A percentile compares a stretch with the other conserved stretches of the same genome.
Conservation (phyloP, 345 rosid genomes). For the Raphanus raphanistrum region DNA sequence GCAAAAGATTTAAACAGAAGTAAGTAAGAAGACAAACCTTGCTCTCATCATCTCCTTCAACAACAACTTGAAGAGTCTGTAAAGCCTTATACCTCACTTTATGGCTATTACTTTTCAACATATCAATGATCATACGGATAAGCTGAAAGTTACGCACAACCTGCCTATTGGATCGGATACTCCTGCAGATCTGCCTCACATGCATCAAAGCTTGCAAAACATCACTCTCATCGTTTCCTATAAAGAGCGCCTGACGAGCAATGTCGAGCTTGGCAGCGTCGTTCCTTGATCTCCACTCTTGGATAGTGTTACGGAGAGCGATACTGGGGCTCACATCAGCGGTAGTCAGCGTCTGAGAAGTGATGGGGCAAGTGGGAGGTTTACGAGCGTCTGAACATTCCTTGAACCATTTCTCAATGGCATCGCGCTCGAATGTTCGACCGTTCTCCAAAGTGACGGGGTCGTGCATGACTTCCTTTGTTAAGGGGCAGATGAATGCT, state of each 20-base stretch:
- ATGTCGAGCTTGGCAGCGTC: conserved; percentile 82
- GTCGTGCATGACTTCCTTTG: conserved; percentile 82
- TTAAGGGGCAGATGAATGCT: conserved; percentile 88
- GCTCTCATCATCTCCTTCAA: conserved; percentile 1
- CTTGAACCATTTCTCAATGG: conserved; percentile 84
- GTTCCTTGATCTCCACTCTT: conserved; percentile 95
- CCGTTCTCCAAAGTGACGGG: conserved; percentile 87
- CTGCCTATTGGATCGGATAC: conserved; percentile 60
- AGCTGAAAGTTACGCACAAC: conserved; percentile 66
- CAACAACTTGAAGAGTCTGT: neutral
- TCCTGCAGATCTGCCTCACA: conserved; percentile 63
- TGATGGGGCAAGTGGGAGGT: conserved; percentile 69
- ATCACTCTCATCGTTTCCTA: conserved; percentile 65
- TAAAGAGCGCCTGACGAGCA: conserved; percentile 65
- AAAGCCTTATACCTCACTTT: neutral
- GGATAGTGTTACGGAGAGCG: conserved; percentile 83
- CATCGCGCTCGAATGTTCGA: conserved; percentile 90
- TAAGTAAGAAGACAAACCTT: neutral
- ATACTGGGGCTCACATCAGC: conserved; percentile 74
- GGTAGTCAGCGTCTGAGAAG: conserved; percentile 64
- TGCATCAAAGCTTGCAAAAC: conserved; percentile 62
- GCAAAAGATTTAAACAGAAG: conserved; percentile 15
- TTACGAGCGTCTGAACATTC: conserved; percentile 74
- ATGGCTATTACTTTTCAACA: neutral
- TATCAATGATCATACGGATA: conserved; percentile 68